Base-by-base conservation (phyloP, 768 basidiomycete genomes). In the Chalciporus sphaerocephalus region DNA sequence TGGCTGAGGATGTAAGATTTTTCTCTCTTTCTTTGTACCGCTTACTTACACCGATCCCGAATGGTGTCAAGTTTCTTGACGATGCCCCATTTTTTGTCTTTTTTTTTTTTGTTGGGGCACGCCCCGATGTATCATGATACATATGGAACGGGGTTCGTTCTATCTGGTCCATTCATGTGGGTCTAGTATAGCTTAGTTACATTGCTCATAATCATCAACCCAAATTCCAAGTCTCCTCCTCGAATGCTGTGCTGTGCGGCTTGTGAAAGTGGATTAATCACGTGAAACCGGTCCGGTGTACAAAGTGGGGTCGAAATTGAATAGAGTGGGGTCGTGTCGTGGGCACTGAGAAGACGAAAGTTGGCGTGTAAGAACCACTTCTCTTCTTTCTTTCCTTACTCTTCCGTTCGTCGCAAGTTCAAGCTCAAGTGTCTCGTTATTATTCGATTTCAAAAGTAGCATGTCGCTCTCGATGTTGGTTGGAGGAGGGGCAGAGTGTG, bases 391-490 rank as follows among this genome's bases (percentile, higher is more conserved):
- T 11, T 27, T 10, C 27, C 27, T 9, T 11, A 11, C 27, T 32
- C 30, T 32, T 15, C 30, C 30, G n/a, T n/a, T 28, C 28, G 10
- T 27, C 3, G 8, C n/a, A n/a, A n/a, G n/a, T n/a, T n/a, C n/a
- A n/a, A n/a, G n/a, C n/a, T n/a, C n/a, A n/a, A n/a, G n/a, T n/a
- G n/a, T n/a, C n/a, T n/a, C n/a, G 4, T 32, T 4, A 4, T 7
- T 9, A 5, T 11, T 27, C 8, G 27, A 27, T 25, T 25, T 25
- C 6, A 25, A 25, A 32, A 11, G 11, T 22, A 49, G 38, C 7
- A 91, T 92, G 90, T 83, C 89, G 6, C 73, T 93, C 22, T 84
- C 89, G 39, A 77, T 88, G 74, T 83, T 94, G 16, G 75, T 83
- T 17, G 80, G 76, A 37, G 62, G 62, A 21, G 61, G 62, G 1